Percentiles rank a stretch among this genome's conserved stretches.
These are phyloP conservation scores for Spongospora subterranea DNA, from an alignment of 208 protist species.

Conservation along the genomic window DNA sequence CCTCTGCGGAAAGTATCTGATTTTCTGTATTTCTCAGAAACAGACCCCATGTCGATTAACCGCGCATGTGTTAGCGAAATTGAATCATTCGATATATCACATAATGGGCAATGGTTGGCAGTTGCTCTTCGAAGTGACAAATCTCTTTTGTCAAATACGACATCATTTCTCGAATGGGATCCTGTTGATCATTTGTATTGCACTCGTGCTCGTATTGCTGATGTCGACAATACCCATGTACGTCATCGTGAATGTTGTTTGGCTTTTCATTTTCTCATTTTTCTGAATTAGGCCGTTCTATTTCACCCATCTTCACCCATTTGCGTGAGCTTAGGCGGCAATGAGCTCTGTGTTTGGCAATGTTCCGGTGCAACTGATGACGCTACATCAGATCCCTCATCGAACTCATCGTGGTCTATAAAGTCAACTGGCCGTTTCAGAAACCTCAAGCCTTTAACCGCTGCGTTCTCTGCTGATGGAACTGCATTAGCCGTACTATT, in stretches of 20 bases:
- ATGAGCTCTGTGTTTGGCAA: not conserved
- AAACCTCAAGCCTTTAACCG: not conserved
- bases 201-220: not conserved
- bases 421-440: not conserved
- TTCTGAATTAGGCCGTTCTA: not conserved
- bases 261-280: not conserved
- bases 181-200: not conserved
- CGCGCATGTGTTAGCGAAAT: not conserved
- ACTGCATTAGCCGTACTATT: not conserved
- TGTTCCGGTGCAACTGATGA: not conserved
- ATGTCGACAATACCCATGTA: not conserved
- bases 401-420: not conserved
- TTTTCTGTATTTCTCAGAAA: not conserved
- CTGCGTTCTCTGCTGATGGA: constrained; percentile 18
- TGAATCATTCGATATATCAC: not conserved
- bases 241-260: not conserved
- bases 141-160: not conserved
- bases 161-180: constrained; percentile 38
- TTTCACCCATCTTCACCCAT: not conserved
- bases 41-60: constrained; percentile 7
- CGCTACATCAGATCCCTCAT: too few species aligned
- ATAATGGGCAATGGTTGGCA: constrained; percentile 4
- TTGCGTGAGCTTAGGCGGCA: too few species aligned
- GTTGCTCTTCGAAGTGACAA: not conserved
- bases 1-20: not conserved